phyloP scores from a whole-genome alignment of 768 basidiomycete species.

The Tylopilus vinaceipallidus region DNA sequence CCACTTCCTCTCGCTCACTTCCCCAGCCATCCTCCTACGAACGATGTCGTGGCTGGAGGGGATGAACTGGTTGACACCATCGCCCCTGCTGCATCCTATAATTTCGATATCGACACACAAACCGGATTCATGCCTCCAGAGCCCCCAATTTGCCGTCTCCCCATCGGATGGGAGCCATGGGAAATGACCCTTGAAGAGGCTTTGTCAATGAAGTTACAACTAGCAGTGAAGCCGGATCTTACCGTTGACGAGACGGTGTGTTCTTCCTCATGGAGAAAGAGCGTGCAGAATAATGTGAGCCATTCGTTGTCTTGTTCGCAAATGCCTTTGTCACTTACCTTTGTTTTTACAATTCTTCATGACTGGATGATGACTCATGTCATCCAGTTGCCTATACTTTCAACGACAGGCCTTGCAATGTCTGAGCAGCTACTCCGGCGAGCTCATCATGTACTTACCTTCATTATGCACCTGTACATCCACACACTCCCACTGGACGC shows the following conservation, averaged over 20 bases:
- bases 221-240: conserved; percentile 47
- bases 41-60: conserved; percentile 20
- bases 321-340: not conserved
- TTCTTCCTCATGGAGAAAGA: conserved; percentile 53
- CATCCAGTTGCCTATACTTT: conserved; percentile 53
- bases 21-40: conserved; percentile 35
- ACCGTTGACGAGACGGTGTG: conserved; percentile 34
- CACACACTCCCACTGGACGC: conserved; percentile 55
- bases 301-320: not conserved
- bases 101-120: conserved; percentile 89
- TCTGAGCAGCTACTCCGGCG: conserved; percentile 62
- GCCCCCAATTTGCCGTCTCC: conserved; percentile 64
- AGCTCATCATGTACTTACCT: conserved; percentile 71
- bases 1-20: conserved; percentile 31
- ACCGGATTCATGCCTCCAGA: conserved; percentile 91
- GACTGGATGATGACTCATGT: not conserved
- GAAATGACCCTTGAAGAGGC: conserved; percentile 59
- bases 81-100: conserved; percentile 75
- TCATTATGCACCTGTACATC: conserved; percentile 75
- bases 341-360: not conserved
- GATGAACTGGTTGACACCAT: conserved; percentile 44
- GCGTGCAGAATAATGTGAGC: conserved; percentile 48
- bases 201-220: conserved; percentile 46
- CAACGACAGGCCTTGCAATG: conserved; percentile 41
- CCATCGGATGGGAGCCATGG: conserved; percentile 67